These are phyloP conservation scores for Taxillus chinensis DNA, from an alignment of 164 flowering plant genomes.

Conservation along the genomic window DNA sequence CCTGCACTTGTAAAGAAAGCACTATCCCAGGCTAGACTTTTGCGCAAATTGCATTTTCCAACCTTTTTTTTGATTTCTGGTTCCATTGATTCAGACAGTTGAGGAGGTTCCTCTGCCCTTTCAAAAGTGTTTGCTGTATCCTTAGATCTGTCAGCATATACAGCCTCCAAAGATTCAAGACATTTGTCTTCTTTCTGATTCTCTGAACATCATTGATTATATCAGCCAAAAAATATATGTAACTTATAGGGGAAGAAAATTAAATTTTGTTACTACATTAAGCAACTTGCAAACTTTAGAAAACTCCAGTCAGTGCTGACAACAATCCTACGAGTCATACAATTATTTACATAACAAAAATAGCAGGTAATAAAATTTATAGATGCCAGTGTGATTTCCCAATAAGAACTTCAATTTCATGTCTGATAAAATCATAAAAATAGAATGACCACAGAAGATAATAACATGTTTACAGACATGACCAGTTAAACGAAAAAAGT, in stretches of 20 bases:
- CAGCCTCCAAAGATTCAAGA: slow-evolving; percentile 11
- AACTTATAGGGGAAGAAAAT: background rate
- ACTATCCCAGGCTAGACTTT: slow-evolving; percentile 96
- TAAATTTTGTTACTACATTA: background rate
- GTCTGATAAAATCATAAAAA: too few relatives aligned
- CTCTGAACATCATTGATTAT: slow-evolving; percentile 7
- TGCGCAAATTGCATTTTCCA: slow-evolving; percentile 75
- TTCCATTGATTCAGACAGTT: slow-evolving; percentile 27
- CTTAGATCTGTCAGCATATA: slow-evolving; percentile 7
- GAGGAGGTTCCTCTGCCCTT: slow-evolving; percentile 17
- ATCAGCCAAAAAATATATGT: background rate
- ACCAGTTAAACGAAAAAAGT: too few relatives aligned
- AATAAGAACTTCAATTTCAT: too few relatives aligned
- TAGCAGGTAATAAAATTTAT: too few relatives aligned
- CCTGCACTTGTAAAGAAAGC: slow-evolving; percentile 90
- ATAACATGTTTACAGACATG: too few relatives aligned
- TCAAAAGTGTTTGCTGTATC: slow-evolving; percentile 1
- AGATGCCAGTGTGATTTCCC: too few relatives aligned
- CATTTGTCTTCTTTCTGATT: slow-evolving; percentile 7
- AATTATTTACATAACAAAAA: too few relatives aligned
- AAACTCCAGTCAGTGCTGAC: too few relatives aligned
- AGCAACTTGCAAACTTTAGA: too few relatives aligned
- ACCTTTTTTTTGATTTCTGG: slow-evolving; percentile 23
- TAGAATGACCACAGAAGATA: too few relatives aligned
- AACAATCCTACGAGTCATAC: too few relatives aligned